phyloP scores from a whole-genome alignment of 495 filamentous ascomycete species.

The Penicillium bialowiezense region DNA sequence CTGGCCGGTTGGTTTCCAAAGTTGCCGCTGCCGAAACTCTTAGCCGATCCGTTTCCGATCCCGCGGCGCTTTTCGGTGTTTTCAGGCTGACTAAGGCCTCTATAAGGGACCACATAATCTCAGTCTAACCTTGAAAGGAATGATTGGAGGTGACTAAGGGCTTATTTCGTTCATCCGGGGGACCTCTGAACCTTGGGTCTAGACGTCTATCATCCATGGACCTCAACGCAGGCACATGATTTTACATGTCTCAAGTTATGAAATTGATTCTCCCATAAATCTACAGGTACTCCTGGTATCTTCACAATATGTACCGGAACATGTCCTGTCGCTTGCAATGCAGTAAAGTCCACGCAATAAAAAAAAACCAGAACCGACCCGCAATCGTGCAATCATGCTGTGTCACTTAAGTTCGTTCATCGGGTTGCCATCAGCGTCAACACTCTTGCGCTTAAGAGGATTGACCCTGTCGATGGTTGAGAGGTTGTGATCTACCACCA shows the following conservation, averaged over 20 bases:
- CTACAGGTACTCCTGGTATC: constrained; percentile 17
- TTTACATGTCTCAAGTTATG: too few relatives aligned
- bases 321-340: constrained; percentile 15
- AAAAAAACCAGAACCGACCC: neutral
- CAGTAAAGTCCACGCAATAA: constrained; percentile 12
- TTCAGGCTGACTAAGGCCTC: too few relatives aligned
- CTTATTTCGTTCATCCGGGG: constrained; percentile 3
- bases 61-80: neutral
- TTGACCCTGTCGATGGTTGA: constrained; percentile 13
- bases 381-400: constrained; percentile 9
- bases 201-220: too few relatives aligned
- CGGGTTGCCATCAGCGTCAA: constrained; percentile 11
- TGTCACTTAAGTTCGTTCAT: neutral
- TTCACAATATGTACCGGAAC: constrained; percentile 21
- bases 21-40: constrained; percentile 9
- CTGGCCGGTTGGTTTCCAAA: neutral
- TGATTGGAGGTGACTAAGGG: too few relatives aligned
- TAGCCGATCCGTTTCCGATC: neutral
- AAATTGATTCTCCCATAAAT: neutral
- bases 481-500: constrained; percentile 25
- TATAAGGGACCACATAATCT: too few relatives aligned
- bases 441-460: constrained; percentile 36
- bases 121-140: too few relatives aligned
- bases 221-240: too few relatives aligned
- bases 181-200: neutral